Conservation (phyloP, 805 yeast species). For the Pachysolen tannophilus region DNA sequence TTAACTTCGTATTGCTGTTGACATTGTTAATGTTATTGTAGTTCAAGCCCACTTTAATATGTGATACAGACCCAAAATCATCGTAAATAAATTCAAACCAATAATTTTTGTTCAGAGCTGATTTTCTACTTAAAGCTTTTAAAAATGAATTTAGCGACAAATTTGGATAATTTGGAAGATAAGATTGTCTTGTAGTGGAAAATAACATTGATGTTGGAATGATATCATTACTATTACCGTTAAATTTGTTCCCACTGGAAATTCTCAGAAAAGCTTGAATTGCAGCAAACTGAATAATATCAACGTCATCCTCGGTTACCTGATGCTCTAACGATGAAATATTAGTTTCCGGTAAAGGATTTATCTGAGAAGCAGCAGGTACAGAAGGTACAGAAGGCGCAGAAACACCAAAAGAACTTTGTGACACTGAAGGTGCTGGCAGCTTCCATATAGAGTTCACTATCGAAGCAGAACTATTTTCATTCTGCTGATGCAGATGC, state of each 20-base stretch:
- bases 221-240: too few species aligned
- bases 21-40: too few species aligned
- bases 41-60: constrained; percentile 6
- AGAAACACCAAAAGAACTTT: too few species aligned
- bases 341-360: too few species aligned
- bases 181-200: constrained; percentile 2
- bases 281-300: constrained; percentile 6
- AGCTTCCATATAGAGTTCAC: not conserved
- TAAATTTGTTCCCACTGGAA: too few species aligned
- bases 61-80: constrained; percentile 7
- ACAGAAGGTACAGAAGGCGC: too few species aligned
- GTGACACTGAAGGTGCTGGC: too few species aligned
- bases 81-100: constrained; percentile 8
- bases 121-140: constrained; percentile 2
- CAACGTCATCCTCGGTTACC: too few species aligned
- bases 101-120: not conserved
- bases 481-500: not conserved
- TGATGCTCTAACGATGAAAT: too few species aligned
- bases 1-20: too few species aligned
- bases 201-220: constrained; percentile 1
- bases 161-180: not conserved
- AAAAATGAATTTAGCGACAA: constrained; percentile 6
- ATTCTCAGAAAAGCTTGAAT: constrained; percentile 5
- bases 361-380: too few species aligned
- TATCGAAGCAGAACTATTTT: not conserved